These are phyloP conservation scores for Aspergillus arachidicola DNA, from an alignment of 2,329 filamentous ascomycete genomes.

Conservation along the genomic window DNA sequence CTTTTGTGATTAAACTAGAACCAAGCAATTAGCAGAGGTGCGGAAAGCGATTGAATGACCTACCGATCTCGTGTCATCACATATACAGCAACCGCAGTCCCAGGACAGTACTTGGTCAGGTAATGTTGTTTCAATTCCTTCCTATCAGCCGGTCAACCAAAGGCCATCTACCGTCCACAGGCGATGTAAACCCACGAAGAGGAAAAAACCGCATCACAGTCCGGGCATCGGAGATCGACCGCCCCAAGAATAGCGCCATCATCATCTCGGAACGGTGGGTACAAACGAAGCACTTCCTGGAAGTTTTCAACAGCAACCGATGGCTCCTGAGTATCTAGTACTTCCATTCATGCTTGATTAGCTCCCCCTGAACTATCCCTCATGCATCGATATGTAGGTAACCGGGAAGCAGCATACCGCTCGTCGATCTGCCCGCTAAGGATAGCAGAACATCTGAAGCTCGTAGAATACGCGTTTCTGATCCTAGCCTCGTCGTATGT, in stretches of 20 bases:
- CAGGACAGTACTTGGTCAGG: slow-evolving; percentile 32
- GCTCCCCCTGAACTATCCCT: not conserved
- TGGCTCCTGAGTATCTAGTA: slow-evolving; percentile 15
- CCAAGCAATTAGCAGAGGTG: not conserved
- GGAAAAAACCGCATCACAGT: slow-evolving; percentile 35
- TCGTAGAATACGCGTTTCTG: slow-evolving; percentile 23
- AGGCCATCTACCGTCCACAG: not conserved
- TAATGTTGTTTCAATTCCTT: slow-evolving; percentile 31
- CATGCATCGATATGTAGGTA: slow-evolving; percentile 11
- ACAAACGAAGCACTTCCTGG: slow-evolving; percentile 30
- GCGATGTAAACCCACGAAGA: slow-evolving; percentile 23
- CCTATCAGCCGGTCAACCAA: slow-evolving; percentile 18
- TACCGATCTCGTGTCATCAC: slow-evolving; percentile 37
- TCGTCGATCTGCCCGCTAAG: slow-evolving; percentile 21
- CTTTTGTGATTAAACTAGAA: slow-evolving; percentile 32
- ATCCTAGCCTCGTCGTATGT: slow-evolving; percentile 16
- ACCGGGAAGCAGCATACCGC: slow-evolving; percentile 17
- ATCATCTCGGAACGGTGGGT: slow-evolving; percentile 30
- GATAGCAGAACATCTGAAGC: slow-evolving; percentile 28
- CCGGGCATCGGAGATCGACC: slow-evolving; percentile 27
- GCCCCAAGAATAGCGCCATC: slow-evolving; percentile 24
- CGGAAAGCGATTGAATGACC: not conserved
- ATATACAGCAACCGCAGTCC: slow-evolving; percentile 31
- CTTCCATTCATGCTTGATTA: slow-evolving; percentile 2
- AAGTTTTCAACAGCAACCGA: slow-evolving; percentile 26